Percentiles rank a stretch among this genome's conserved stretches.
Evolutionary conservation across 2,329 filamentous ascomycete species (phyloP).

Genomic region (Ophiostoma quercus): DNA sequence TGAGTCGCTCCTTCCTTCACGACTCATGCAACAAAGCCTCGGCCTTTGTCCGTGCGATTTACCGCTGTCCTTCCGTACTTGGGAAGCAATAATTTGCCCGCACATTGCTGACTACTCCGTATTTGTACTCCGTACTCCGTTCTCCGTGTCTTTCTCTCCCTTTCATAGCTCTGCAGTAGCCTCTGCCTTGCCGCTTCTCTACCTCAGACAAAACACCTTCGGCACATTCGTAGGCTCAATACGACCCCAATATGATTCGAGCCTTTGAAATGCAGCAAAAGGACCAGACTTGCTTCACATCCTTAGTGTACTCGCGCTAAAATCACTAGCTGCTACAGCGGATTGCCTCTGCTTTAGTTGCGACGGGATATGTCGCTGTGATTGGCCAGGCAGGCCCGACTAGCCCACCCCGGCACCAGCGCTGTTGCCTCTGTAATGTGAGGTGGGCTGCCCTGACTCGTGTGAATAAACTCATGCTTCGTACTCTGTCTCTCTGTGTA

Average conservation of each 20-base stretch:
- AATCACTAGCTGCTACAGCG: slow-evolving; percentile 21
- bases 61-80: background rate
- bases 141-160: background rate
- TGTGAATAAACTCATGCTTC: background rate
- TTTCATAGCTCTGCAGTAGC: background rate
- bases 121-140: background rate
- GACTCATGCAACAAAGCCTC: background rate
- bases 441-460: background rate
- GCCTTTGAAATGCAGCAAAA: background rate
- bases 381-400: slow-evolving; percentile 7
- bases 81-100: background rate
- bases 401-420: slow-evolving; percentile 10
- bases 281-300: slow-evolving; percentile 5
- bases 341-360: slow-evolving; percentile 15
- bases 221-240: background rate
- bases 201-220: background rate
- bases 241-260: background rate
- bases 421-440: background rate
- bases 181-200: background rate
- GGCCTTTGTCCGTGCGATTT: background rate
- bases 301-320: slow-evolving; percentile 17
- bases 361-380: slow-evolving; percentile 11
- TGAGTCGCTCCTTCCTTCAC: background rate
- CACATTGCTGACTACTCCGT: background rate
- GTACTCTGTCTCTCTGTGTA: too few relatives aligned